Conservation (phyloP, 129 eudicot species). For the Logfia minima region DNA sequence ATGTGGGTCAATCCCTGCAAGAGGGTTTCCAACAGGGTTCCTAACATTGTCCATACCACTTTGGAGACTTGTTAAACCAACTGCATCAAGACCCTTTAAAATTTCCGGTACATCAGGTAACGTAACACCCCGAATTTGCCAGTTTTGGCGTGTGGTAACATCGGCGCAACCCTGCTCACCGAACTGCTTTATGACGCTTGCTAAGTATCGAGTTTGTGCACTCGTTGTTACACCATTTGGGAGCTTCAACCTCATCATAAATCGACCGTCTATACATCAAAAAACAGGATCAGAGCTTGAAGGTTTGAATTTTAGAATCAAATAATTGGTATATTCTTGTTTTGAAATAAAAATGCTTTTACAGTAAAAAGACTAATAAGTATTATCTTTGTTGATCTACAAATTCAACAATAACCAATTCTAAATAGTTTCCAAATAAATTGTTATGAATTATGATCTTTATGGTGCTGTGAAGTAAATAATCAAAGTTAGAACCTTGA, state of each 20-base stretch:
- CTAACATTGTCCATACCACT: constrained; percentile 99
- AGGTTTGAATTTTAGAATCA: background rate
- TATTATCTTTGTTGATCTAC: constrained; percentile 11
- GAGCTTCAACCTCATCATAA: constrained; percentile 97
- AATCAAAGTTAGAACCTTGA: constrained; percentile 5
- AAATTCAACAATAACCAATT: background rate
- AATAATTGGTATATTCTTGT: constrained; percentile 7
- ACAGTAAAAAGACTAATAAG: background rate
- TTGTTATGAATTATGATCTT: constrained; percentile 12
- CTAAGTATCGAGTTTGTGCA: constrained; percentile 86
- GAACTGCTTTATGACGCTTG: constrained; percentile 78
- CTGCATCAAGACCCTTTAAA: constrained; percentile 75
- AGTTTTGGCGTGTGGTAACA: constrained; percentile 92
- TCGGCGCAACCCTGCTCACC: constrained; percentile 92
- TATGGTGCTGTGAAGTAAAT: background rate
- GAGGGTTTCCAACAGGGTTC: constrained; percentile 92
- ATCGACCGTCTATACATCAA: constrained; percentile 71
- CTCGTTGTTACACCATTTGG: constrained; percentile 96
- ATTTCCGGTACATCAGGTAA: constrained; percentile 88
- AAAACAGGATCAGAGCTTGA: constrained; percentile 28
- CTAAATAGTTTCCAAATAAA: background rate
- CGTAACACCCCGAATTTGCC: constrained; percentile 96
- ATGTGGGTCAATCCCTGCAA: constrained; percentile 91
- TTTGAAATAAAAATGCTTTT: constrained; percentile 2
- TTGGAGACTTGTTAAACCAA: constrained; percentile 88